A percentile compares a stretch with the other conserved stretches of the same genome.
Evolutionary conservation across 2,329 filamentous ascomycete genomes (phyloP).

Genomic region (Teratosphaeria nubilosa): DNA sequence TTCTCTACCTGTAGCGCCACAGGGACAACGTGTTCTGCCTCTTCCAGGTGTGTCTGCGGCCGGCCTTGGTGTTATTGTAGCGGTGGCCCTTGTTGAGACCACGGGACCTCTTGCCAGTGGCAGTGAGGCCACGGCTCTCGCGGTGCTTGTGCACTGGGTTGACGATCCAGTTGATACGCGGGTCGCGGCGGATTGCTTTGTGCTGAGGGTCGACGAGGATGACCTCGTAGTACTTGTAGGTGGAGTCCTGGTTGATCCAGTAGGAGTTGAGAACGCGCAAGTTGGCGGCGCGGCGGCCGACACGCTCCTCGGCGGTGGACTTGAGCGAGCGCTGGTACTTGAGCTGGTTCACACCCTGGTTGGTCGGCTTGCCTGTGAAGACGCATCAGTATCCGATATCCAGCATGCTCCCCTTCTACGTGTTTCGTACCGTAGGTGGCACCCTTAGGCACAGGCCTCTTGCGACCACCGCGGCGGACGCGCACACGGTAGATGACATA

Average conservation of each 20-base stretch:
- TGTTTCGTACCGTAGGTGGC: constrained; percentile 81
- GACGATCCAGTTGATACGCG: constrained; percentile 99
- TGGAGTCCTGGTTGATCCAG: constrained; percentile 99
- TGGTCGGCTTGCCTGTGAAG: constrained; percentile 93
- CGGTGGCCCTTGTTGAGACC: constrained; percentile 98
- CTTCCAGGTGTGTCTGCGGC: constrained; percentile 99
- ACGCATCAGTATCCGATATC: not conserved
- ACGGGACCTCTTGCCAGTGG: constrained; percentile 98
- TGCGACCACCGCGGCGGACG: constrained; percentile 97
- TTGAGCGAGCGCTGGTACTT: constrained; percentile 99
- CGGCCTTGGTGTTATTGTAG: constrained; percentile 97
- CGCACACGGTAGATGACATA: constrained; percentile 99
- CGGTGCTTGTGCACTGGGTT: constrained; percentile 99
- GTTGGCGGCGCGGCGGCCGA: constrained; percentile 97
- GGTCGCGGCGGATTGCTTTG: constrained; percentile 98
- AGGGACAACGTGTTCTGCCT: constrained; percentile 98
- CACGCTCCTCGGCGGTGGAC: constrained; percentile 98
- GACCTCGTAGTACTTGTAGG: constrained; percentile 99
- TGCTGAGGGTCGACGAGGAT: constrained; percentile 99
- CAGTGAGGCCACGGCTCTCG: constrained; percentile 91
- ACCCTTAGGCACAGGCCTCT: constrained; percentile 93
- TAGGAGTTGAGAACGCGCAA: constrained; percentile 99
- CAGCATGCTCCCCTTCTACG: not conserved
- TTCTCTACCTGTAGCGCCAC: constrained; percentile 82
- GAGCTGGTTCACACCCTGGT: constrained; percentile 99